These are phyloP conservation scores for Cutaneotrichosporon cutaneum DNA, from an alignment of 1,284 basidiomycete species.

Conservation along the genomic window DNA sequence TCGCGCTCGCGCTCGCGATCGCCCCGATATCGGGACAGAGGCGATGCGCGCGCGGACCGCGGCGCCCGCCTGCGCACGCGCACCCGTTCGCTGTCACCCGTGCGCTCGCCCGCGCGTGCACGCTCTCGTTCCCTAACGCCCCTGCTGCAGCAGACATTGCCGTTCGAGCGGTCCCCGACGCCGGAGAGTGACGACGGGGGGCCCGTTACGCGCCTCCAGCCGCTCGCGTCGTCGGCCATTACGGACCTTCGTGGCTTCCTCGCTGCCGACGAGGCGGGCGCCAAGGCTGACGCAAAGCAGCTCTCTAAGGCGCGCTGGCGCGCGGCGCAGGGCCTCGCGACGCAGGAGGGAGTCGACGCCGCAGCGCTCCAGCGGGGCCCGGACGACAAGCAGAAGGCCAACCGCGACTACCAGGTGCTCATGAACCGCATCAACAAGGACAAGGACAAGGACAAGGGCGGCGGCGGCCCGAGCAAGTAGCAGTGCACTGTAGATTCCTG, in stretches of 20 bases:
- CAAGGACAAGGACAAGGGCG: conserved; percentile 8
- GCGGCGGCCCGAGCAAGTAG: not conserved
- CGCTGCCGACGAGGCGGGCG: conserved; percentile 66
- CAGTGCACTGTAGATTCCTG: not conserved
- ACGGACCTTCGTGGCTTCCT: conserved; percentile 78
- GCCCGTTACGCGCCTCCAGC: conserved; percentile 44
- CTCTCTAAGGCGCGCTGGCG: conserved; percentile 71
- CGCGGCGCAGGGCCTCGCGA: conserved; percentile 56
- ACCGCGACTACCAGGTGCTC: conserved; percentile 47
- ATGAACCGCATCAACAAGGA: conserved; percentile 50
- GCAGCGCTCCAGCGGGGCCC: conserved; percentile 27
- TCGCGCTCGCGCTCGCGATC: conserved; percentile 12
- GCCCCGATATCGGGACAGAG: not conserved
- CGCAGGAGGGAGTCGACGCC: conserved; percentile 39
- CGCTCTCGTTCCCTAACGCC: conserved; percentile 14
- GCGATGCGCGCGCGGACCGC: not conserved
- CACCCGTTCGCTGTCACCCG: conserved; percentile 14
- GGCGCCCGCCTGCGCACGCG: conserved; percentile 7
- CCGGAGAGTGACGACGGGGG: conserved; percentile 45
- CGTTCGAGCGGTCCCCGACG: conserved; percentile 33
- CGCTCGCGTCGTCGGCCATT: conserved; percentile 69
- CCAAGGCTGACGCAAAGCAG: conserved; percentile 63
- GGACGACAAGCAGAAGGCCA: conserved; percentile 46
- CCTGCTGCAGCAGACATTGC: conserved; percentile 15
- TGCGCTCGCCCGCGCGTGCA: conserved; percentile 11